Evolutionary conservation across 495 filamentous ascomycete species (phyloP), one percentile per base, ranked within the genome.

Genomic region (Lasiosphaeris hirsuta): DNA sequence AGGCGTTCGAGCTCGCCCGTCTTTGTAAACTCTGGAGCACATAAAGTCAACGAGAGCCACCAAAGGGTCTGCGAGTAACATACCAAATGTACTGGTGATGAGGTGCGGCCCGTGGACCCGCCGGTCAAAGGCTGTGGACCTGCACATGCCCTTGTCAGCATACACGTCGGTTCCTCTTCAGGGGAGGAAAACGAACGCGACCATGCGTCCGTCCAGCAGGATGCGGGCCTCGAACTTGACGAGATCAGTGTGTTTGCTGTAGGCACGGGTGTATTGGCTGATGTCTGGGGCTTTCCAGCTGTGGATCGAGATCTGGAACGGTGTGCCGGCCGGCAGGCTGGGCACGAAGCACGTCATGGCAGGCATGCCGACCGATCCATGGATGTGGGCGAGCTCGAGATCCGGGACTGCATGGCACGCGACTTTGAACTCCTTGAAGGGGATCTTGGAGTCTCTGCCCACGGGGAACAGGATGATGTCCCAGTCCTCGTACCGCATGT

Each of bases 361-460:
- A 1, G 91, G 90, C 36, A 90, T 68, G 46, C 71, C 73, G 17
- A 62, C 61, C 5, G 73, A 63, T 30, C 76, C 76, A 48, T 78
- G 72, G 30, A 69, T 67, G 55, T 74, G 71, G 36, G 69, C 62
- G 42, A 80, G 72, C 59, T 80, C 77, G 52, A 77, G 67, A 65
- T 92, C 89, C 38, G 83, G 83, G 38, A 86, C 81, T 14, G 88
- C 87, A 70, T 86, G 88, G 70, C 90, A 96, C 61, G 84, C 80
- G 13, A 90, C 91, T 65, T 86, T 88, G 81, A 94, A 96, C 68
- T 96, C 91, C 67, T 92, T 90, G 42, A 93, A 69, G 8, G 90
- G 90, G 14, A 88, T 78, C 54, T 75, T 76, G 46, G 64, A 66
- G 59, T 79, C 75, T 51, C 67, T 69, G 18, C 63, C 68, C 15